A percentile compares a stretch with the other conserved stretches of the same genome.
Conservation (phyloP, 2,329 filamentous ascomycete genomes). For the Blastomyces percursus region DNA sequence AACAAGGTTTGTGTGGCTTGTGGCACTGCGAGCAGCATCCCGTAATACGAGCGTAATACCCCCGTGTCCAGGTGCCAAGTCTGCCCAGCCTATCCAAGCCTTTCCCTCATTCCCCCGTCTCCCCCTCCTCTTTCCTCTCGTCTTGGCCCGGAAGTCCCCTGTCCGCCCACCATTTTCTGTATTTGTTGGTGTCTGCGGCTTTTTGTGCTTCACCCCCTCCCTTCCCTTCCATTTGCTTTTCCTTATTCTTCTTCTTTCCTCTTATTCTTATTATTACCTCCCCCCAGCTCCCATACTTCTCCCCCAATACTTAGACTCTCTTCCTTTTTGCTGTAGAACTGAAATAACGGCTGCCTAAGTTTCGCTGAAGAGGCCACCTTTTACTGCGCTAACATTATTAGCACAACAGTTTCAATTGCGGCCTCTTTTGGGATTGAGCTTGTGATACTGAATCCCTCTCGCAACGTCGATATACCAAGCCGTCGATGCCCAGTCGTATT, state of each 20-base stretch:
- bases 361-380: not conserved
- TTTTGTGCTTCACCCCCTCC: conserved; percentile 5
- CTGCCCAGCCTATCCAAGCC: not conserved
- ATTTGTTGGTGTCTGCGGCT: conserved; percentile 2
- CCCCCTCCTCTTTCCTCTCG: not conserved
- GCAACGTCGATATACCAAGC: not conserved
- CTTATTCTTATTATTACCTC: not conserved
- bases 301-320: conserved; percentile 1
- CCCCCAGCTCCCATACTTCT: not conserved
- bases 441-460: not conserved
- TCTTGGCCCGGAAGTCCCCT: conserved; percentile 13
- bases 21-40: not conserved
- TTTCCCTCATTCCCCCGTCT: not conserved
- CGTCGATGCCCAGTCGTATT: not conserved
- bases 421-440: not conserved
- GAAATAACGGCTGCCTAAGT: not conserved
- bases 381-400: not conserved
- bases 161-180: conserved; percentile 12
- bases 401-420: not conserved
- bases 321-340: not conserved
- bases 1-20: not conserved
- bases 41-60: not conserved
- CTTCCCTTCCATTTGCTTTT: not conserved
- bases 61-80: not conserved
- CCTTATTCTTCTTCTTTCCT: not conserved